Percentiles rank a stretch among this genome's conserved stretches.
Evolutionary conservation across 2,329 filamentous ascomycete species (phyloP).

Genomic region (Ceratocystis harringtonii): DNA sequence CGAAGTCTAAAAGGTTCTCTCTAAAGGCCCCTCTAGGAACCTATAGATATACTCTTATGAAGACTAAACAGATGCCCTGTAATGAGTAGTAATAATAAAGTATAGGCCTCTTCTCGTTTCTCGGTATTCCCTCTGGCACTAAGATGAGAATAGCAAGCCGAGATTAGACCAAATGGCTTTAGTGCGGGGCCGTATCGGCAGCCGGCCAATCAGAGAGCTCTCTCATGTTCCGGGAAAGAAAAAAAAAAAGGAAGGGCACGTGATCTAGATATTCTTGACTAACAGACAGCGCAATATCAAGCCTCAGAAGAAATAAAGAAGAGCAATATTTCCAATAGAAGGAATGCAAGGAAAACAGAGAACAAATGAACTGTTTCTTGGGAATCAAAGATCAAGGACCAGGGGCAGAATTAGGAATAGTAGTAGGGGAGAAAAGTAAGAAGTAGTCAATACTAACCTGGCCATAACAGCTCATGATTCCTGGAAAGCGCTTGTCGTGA

Average conservation of each 20-base stretch:
- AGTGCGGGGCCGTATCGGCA: conserved; percentile 20
- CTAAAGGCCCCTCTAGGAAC: not conserved
- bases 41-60: not conserved
- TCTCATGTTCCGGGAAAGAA: conserved; percentile 18
- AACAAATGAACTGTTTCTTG: too few relatives aligned
- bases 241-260: not conserved
- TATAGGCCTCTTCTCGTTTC: too few relatives aligned
- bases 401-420: too few relatives aligned
- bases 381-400: too few relatives aligned
- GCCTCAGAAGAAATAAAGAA: too few relatives aligned
- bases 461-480: conserved; percentile 94
- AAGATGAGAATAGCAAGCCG: conserved; percentile 1
- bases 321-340: not conserved
- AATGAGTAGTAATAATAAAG: too few relatives aligned
- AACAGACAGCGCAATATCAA: too few relatives aligned
- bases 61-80: not conserved
- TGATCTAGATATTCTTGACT: too few relatives aligned
- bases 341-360: too few relatives aligned
- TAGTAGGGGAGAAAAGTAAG: conserved; percentile 31
- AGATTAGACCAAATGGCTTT: not conserved
- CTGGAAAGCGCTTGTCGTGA: conserved; percentile 85
- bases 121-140: conserved; percentile 4
- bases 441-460: conserved; percentile 81
- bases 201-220: conserved; percentile 27
- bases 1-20: too few relatives aligned